These are phyloP conservation scores for Citropsis articulata DNA, from an alignment of 345 rosid species.

Conservation along the genomic window DNA sequence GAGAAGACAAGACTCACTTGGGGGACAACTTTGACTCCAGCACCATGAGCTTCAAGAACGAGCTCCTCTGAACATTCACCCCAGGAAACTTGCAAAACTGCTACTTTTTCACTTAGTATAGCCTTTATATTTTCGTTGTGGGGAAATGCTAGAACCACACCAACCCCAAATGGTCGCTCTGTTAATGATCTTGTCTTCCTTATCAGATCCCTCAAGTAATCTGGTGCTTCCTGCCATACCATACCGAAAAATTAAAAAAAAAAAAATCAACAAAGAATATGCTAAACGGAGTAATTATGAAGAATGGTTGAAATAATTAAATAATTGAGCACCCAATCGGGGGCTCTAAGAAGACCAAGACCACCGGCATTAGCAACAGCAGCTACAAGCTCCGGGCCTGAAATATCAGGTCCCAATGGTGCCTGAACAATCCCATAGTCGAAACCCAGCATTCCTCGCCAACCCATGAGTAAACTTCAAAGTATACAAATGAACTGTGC, in stretches of 20 bases:
- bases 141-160: constrained; percentile 76
- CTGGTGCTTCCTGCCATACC: constrained; percentile 60
- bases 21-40: constrained; percentile 74
- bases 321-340: constrained; percentile 62
- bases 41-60: constrained; percentile 52
- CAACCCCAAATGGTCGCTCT: constrained; percentile 76
- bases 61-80: constrained; percentile 73
- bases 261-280: background rate
- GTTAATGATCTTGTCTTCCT: constrained; percentile 66
- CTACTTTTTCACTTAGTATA: constrained; percentile 70
- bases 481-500: no score
- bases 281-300: background rate
- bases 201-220: constrained; percentile 57
- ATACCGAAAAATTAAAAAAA: background rate
- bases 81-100: constrained; percentile 81
- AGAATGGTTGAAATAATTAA: no score
- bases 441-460: constrained; percentile 83
- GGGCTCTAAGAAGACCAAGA: constrained; percentile 78
- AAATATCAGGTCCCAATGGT: constrained; percentile 88
- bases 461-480: constrained; percentile 38
- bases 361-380: constrained; percentile 91
- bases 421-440: constrained; percentile 79
- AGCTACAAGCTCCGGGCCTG: constrained; percentile 87
- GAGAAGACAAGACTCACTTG: constrained; percentile 44
- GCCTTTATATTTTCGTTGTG: constrained; percentile 61